These are phyloP conservation scores for Trifolium repens DNA, from an alignment of 306 rosid genomes.

Conservation along the genomic window DNA sequence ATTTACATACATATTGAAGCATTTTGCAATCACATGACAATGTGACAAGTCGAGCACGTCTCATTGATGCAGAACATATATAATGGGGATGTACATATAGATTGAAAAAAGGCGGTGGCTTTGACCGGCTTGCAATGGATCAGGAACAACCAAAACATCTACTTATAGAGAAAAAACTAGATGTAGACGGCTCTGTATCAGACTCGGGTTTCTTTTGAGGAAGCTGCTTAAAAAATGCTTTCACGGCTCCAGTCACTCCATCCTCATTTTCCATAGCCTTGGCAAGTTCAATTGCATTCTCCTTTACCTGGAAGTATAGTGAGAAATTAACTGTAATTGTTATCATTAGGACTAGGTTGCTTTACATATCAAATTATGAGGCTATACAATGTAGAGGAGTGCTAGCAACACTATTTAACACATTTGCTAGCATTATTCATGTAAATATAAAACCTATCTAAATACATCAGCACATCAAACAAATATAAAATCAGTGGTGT, in stretches of 20 bases:
- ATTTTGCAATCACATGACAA: conserved; percentile 16
- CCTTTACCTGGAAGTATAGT: conserved; percentile 71
- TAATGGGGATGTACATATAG: conserved; percentile 18
- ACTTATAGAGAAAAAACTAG: conserved; percentile 63
- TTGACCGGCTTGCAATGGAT: conserved; percentile 32
- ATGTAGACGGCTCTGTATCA: conserved; percentile 53
- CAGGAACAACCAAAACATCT: conserved; percentile 87
- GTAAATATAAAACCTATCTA: background rate
- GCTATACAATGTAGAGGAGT: too few relatives aligned
- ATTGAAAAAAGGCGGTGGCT: conserved; percentile 13
- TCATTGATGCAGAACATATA: conserved; percentile 22
- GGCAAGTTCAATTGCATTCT: conserved; percentile 75
- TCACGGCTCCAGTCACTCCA: conserved; percentile 96
- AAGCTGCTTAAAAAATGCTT: conserved; percentile 94
- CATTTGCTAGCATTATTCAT: too few relatives aligned
- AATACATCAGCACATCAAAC: background rate
- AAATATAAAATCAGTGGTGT: background rate
- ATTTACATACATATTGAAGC: conserved; percentile 30
- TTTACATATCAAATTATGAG: background rate
- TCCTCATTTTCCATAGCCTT: conserved; percentile 95
- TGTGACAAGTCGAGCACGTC: conserved; percentile 18
- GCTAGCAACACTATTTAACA: too few relatives aligned
- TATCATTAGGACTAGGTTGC: conserved; percentile 7
- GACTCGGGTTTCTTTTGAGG: conserved; percentile 56
- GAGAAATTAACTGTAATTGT: conserved; percentile 15